These are phyloP conservation scores for Chrysanthemum makinoi DNA, from an alignment of 129 eudicot species.

Conservation along the genomic window DNA sequence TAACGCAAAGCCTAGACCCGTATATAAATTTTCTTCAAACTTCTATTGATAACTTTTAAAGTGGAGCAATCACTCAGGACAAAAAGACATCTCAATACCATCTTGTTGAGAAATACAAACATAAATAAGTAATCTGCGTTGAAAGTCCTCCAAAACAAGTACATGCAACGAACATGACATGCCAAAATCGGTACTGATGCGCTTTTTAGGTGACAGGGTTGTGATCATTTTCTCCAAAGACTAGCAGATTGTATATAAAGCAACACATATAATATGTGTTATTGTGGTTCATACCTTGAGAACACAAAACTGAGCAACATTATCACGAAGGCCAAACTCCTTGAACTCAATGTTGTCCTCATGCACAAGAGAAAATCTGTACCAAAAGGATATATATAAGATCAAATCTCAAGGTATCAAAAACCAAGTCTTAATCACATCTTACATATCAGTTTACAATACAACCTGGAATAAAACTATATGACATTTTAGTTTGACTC, in stretches of 20 bases:
- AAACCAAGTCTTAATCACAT: not conserved
- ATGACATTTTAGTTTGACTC: too few relatives aligned
- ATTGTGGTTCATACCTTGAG: conserved; percentile 51
- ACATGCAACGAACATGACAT: too few relatives aligned
- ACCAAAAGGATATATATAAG: conserved; percentile 1
- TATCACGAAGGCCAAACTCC: conserved; percentile 75
- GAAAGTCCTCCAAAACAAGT: too few relatives aligned
- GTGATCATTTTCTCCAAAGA: not conserved
- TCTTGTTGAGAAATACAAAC: too few relatives aligned
- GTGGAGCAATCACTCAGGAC: too few relatives aligned
- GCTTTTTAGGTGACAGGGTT: too few relatives aligned
- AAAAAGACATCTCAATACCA: too few relatives aligned
- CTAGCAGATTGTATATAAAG: not conserved
- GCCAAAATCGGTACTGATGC: too few relatives aligned
- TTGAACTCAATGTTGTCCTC: conserved; percentile 67
- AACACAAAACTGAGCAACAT: conserved; percentile 89
- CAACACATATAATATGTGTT: not conserved
- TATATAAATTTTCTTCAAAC: too few relatives aligned
- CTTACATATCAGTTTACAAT: not conserved
- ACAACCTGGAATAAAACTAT: not conserved
- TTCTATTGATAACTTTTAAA: not conserved
- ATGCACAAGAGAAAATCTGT: conserved; percentile 70
- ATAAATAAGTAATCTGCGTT: too few relatives aligned
- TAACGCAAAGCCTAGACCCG: too few relatives aligned
- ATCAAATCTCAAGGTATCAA: too few relatives aligned